A percentile compares a stretch with the other conserved stretches of the same genome.
Conservation (phyloP, 345 rosid species). For the Conringia planisiliqua region DNA sequence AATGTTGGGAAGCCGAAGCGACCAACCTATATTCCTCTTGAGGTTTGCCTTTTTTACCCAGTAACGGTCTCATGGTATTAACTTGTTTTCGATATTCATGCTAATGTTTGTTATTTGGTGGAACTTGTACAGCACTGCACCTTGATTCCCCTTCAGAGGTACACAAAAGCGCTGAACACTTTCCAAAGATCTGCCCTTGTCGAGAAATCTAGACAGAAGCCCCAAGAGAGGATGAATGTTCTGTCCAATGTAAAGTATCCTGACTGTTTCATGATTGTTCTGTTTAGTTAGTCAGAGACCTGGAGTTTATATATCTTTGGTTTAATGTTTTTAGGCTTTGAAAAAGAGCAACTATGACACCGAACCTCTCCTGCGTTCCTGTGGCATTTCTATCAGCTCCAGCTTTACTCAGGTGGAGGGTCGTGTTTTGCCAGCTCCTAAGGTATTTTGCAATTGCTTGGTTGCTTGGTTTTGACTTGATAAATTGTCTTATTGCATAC, state of each 20-base stretch:
- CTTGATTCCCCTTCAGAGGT: constrained; percentile 88
- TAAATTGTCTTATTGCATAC: not conserved
- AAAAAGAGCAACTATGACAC: constrained; percentile 58
- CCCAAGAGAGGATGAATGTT: constrained; percentile 78
- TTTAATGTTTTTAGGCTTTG: constrained; percentile 48
- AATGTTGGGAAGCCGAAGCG: constrained; percentile 82
- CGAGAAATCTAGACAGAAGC: constrained; percentile 94
- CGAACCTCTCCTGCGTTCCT: constrained; percentile 74
- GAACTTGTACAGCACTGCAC: constrained; percentile 52
- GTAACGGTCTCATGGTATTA: not conserved
- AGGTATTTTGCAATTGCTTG: constrained; percentile 36
- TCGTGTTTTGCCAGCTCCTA: constrained; percentile 77
- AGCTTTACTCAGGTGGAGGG: constrained; percentile 77
- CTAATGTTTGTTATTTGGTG: not conserved
- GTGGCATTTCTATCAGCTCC: constrained; percentile 64
- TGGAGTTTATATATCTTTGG: not conserved
- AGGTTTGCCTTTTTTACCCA: constrained; percentile 31
- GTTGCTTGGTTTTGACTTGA: not conserved
- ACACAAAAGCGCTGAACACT: constrained; percentile 66
- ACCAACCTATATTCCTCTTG: constrained; percentile 58
- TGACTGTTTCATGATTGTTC: not conserved
- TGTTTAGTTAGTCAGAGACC: not conserved
- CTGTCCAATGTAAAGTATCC: constrained; percentile 55
- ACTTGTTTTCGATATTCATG: not conserved
- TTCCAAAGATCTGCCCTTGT: constrained; percentile 83